Base-by-base conservation (phyloP, 2,329 filamentous ascomycete genomes). In the Calonectria ilicicola region DNA sequence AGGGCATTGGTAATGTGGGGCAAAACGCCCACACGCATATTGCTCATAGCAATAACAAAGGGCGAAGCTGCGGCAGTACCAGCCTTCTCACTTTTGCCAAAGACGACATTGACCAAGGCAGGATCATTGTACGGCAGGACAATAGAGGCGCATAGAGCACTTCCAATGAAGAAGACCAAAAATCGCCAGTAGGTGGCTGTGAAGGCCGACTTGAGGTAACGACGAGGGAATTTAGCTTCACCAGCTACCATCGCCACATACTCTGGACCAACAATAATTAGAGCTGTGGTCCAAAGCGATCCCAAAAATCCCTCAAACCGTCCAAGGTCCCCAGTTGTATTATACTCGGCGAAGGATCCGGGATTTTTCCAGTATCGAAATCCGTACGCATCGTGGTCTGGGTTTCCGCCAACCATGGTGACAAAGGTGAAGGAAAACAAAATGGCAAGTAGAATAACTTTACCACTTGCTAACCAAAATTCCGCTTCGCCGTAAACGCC, bases 21-120 rank as follows among this genome's bases (percentile, higher is more conserved):
- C 26, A 91, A 84, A 9, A 87, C 87, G 0, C 79, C 76, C 67
- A 91, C 85, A 14, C 85, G 83, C 73, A 91, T 75, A 76, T 89
- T 88, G 56, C 84, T 82, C 87, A 91, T 90, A 42, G 89, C 89
- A 76, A 91, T 90, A 65, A 91, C 89, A 76, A 91, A 91, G 1
- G 90, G 90, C 35, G 90, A 91, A 1, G 88, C 88, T 14, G 88
- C 87, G 6, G 88, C 89, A 7, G 84, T 87, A 2, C 78, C 77
- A 19, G 46, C 46, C 2, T 26, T 26, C 46, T 49, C 46, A 21
- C 46, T 49, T 3, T 6, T 49, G 4, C 46, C 46, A 49, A 49
- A 49, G 8, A 49, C 46, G 10, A 49, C 46, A 27, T 49, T 49
- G 19, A 49, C 46, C 29, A 60, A 60, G 9, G 29, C 35, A 38